Evolutionary conservation across 1,284 basidiomycete species (phyloP).

Genomic region (Naganishia sp.): DNA sequence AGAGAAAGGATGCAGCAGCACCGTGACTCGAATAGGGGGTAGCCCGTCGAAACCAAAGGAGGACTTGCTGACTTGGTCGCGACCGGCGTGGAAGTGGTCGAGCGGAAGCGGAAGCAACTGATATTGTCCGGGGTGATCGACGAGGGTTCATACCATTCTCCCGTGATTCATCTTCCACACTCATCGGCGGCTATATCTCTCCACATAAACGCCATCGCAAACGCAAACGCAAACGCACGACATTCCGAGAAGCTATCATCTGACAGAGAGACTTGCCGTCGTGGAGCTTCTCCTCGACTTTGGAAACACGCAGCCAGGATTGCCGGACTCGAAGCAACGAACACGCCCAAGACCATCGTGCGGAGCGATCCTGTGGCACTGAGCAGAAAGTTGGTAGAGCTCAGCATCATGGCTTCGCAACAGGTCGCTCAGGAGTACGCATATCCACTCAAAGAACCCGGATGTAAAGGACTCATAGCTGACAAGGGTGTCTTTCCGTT

Average conservation of each 20-base stretch:
- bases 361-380: neutral
- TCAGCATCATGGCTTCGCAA: slow-evolving; percentile 4
- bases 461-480: neutral
- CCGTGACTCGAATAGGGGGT: too few relatives aligned
- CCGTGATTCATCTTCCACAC: too few relatives aligned
- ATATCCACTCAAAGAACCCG: too few relatives aligned
- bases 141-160: neutral
- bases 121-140: neutral
- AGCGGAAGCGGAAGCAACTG: slow-evolving; percentile 7
- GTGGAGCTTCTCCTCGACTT: neutral
- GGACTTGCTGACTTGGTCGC: too few relatives aligned
- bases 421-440: slow-evolving; percentile 23
- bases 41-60: too few relatives aligned
- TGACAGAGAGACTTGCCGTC: neutral
- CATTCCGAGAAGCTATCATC: neutral
- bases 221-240: too few relatives aligned
- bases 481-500: neutral
- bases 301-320: slow-evolving; percentile 1
- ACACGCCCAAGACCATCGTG: neutral
- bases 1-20: too few relatives aligned
- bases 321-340: slow-evolving; percentile 5
- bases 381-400: neutral
- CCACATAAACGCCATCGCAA: too few relatives aligned
- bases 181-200: neutral
- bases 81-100: too few relatives aligned